Percentiles rank a stretch among this genome's conserved stretches.
Evolutionary conservation across 73 alveolate species (phyloP).

Genomic region (Tetrahymena malaccensis): DNA sequence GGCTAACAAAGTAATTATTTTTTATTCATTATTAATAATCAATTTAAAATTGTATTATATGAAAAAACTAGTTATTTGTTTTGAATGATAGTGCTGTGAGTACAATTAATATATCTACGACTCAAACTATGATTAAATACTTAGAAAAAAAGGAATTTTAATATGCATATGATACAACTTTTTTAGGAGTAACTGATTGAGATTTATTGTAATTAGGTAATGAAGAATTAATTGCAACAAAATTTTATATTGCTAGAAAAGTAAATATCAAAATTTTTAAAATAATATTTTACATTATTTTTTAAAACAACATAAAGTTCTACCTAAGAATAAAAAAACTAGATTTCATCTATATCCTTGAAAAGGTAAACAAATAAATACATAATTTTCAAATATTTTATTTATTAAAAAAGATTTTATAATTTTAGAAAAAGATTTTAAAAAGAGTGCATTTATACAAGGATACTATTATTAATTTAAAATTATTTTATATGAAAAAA

Average conservation of each 20-base stretch:
- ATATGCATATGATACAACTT: slow-evolving; percentile 16
- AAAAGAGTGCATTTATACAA: not conserved
- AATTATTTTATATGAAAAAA: not conserved
- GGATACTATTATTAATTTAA: not conserved
- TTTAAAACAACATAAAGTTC: no score
- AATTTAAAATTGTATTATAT: not conserved
- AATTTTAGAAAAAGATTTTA: not conserved
- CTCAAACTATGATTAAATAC: slow-evolving; percentile 19
- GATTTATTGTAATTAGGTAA: slow-evolving; percentile 16
- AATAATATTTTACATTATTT: no score
- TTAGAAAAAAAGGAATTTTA: slow-evolving; percentile 26
- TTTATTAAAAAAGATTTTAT: no score
- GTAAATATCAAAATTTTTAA: not conserved
- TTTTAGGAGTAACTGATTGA: slow-evolving; percentile 29
- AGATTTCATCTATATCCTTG: not conserved
- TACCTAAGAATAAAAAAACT: not conserved
- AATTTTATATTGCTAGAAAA: slow-evolving; percentile 30
- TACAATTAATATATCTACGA: slow-evolving; percentile 10
- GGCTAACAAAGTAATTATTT: not conserved
- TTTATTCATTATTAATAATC: not conserved
- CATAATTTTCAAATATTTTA: no score
- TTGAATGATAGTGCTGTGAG: not conserved
- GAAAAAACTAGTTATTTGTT: slow-evolving; percentile 2
- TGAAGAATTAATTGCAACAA: slow-evolving; percentile 25
- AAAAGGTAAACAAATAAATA: not conserved